A percentile compares a stretch with the other conserved stretches of the same genome.
Evolutionary conservation across 2,329 filamentous ascomycete genomes (phyloP).

Genomic region (Curvularia spicifera): DNA sequence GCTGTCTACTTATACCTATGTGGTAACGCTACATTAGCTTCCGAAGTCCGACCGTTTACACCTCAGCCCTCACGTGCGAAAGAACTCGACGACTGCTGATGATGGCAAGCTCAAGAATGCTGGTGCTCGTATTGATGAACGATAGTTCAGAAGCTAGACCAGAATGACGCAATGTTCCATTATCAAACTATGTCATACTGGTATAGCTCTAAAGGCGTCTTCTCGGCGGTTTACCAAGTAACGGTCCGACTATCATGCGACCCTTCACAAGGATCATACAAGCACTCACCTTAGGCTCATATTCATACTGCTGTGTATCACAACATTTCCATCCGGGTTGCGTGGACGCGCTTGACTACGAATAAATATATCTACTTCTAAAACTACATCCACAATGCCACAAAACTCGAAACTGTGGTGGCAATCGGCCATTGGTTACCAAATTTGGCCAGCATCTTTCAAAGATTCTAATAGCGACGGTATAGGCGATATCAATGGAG

Average conservation of each 20-base stretch:
- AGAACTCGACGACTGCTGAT: not conserved
- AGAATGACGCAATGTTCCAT: not conserved
- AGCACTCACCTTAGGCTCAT: not conserved
- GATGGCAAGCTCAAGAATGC: not conserved
- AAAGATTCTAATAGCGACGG: constrained; percentile 62
- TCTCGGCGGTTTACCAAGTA: not conserved
- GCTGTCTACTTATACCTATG: too few species aligned
- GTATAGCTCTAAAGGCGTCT: not conserved
- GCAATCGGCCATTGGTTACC: constrained; percentile 9
- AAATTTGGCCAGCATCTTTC: constrained; percentile 42
- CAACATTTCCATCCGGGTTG: not conserved
- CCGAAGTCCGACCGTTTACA: not conserved
- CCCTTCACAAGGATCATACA: not conserved
- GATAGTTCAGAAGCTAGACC: not conserved
- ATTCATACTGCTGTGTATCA: not conserved
- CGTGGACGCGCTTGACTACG: not conserved
- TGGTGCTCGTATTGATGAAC: not conserved
- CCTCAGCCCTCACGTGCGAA: not conserved
- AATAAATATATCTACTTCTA: not conserved
- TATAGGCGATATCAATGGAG: constrained; percentile 60
- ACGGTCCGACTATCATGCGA: not conserved
- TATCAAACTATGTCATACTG: not conserved
- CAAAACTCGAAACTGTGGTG: not conserved
- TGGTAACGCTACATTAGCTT: too few species aligned
- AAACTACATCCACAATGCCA: not conserved